Base-by-base conservation (phyloP, 345 rosid genomes). In the Rhizophora apiculata region DNA sequence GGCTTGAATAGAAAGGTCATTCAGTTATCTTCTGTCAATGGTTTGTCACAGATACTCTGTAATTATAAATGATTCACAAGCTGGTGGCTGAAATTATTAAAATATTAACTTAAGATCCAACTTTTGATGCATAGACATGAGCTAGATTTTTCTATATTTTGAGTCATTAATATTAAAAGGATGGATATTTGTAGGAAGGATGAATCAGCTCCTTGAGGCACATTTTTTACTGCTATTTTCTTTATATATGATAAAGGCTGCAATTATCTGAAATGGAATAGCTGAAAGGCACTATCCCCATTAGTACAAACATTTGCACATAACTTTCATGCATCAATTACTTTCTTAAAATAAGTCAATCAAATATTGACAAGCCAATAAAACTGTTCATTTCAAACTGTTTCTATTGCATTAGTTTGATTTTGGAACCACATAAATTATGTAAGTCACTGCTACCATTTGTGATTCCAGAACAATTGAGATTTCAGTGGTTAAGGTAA, bases 1-100 rank as follows among this genome's bases (percentile, higher is more conserved):
- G 32, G 64, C 32, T 60, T 24, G 5, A 48, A 31, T 18, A 7
- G n/a, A 39, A 27, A 54, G 21, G 19, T 24, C n/a, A 43, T 54
- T 57, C 51, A 46, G 55, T 57, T 75, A n/a, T 29, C 22, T 49
- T 37, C 22, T 29, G 71, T 29, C 63, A 54, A 26, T 39, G 56
- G 61, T 18, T 71, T 58, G 22, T 32, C 36, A 64, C 18, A 5
- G 48, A 48, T 60, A 8, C 56, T 29, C 56, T 46, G 5, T 1
- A 31, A 30, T 43, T 20, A 20, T 48, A 49, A 46, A 46, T 34
- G 31, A 60, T 46, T 9, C 27, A 43, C 15, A 43, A 18, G 49
- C 27, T 15, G 18, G 19, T 43, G 49, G 5, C 49, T 43, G 19
- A 13, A 0, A 43, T 43, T 3, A 13, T 43, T 43, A 43, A 43